Base-by-base conservation (phyloP, 169 alveolate species). In the Plasmodium adleri region DNA sequence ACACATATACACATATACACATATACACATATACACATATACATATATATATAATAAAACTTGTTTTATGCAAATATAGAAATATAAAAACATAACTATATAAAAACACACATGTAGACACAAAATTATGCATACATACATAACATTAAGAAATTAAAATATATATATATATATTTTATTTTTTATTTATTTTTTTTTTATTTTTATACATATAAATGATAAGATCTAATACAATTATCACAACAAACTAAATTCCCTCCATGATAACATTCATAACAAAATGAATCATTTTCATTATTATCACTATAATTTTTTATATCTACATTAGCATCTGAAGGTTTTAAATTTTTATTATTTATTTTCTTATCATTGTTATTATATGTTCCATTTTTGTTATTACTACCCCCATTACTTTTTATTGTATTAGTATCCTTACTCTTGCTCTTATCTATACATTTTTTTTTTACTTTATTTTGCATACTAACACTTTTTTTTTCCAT, bases 191-290 rank as follows among this genome's bases (percentile, higher is more conserved):
- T n/a, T n/a, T n/a, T n/a, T n/a, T n/a, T n/a, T n/a, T n/a, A n/a
- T 26, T 26, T 26, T 26, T 22, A 20, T 74, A 74, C 88, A 62
- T 85, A 93, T 43, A 88, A 62, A 60, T 93, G 95, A 85, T 88
- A 93, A 45, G 95, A 78, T 74, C 92, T 85, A 26, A 88, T 54
- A 60, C 95, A 93, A 10, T 93, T 92, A 24, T 93, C 95, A 72
- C 95, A 93, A 59, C 95, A 93, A 52, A 93, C 76, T 63, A 93
- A 80, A 60, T 93, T 93, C 4, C 95, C 95, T 39, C 95, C 95
- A 13, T 92, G 94, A n/a, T 91, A 85, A 17, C 95, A 93, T 43
- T 83, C 88, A 74, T 74, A 74, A 47, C 88, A 74, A 24, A 74
- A 74, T 60, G 71, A 56, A 45, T 74, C 88, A 32, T 74, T 74